phyloP scores from a whole-genome alignment of 169 alveolate species.

The Perkinsus olseni region DNA sequence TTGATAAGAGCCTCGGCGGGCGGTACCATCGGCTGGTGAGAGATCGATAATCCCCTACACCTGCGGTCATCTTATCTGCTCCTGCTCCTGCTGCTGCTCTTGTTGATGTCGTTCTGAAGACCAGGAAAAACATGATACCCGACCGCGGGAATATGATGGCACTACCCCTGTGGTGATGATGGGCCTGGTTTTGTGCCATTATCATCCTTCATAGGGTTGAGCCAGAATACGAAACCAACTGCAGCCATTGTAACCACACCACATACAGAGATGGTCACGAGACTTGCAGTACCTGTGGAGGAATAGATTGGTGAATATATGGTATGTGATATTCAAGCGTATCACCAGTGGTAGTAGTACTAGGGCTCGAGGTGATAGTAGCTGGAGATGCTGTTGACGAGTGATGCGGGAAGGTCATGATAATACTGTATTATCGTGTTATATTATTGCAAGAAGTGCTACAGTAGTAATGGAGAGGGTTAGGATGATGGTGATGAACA shows the following conservation, averaged over 20 bases:
- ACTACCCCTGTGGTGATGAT: not conserved
- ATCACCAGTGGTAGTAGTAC: not conserved
- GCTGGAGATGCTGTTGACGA: not conserved
- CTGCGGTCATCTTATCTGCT: not conserved
- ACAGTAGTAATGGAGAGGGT: too few relatives aligned
- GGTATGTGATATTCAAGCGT: not conserved
- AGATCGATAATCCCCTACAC: not conserved
- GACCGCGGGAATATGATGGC: not conserved
- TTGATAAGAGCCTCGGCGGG: not conserved
- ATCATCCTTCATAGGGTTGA: not conserved
- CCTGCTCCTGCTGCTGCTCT: not conserved
- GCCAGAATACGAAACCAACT: not conserved
- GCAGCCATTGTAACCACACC: not conserved
- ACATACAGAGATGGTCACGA: not conserved
- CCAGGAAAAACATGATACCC: not conserved
- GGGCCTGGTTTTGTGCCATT: not conserved
- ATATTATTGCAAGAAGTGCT: too few relatives aligned
- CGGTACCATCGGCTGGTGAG: not conserved
- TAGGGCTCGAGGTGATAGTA: not conserved
- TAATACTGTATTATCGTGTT: too few relatives aligned
- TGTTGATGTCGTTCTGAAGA: not conserved
- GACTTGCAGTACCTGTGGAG: not conserved
- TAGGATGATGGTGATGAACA: too few relatives aligned
- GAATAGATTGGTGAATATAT: not conserved
- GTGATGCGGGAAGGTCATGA: not conserved